Evolutionary conservation across 208 protist species (phyloP).

Genomic region (Trypanosoma caninum): DNA sequence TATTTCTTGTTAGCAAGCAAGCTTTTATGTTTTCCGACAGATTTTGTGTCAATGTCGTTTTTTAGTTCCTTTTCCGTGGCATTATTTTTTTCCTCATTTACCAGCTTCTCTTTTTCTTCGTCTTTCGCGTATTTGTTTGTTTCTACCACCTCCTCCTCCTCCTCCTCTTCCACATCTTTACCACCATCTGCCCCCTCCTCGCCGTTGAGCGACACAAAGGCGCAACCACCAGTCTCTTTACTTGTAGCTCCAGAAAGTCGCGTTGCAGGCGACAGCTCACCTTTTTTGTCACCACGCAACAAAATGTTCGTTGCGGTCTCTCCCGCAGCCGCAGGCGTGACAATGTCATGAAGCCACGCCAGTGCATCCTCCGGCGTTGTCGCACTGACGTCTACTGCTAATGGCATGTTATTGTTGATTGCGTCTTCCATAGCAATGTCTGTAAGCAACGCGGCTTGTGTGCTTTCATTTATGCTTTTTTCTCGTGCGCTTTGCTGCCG

Average conservation of each 20-base stretch:
- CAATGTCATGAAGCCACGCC: slow-evolving; percentile 81
- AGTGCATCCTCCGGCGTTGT: slow-evolving; percentile 49
- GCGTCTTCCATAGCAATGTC: slow-evolving; percentile 52
- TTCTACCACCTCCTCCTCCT: slow-evolving; percentile 19
- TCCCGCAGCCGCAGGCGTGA: slow-evolving; percentile 59
- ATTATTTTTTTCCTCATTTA: too few species aligned
- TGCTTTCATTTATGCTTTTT: slow-evolving; percentile 25
- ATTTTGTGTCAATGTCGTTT: too few species aligned
- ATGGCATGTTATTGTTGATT: slow-evolving; percentile 52
- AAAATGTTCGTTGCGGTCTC: neutral
- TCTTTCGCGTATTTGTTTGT: neutral
- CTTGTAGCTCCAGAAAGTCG: neutral
- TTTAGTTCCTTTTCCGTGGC: neutral
- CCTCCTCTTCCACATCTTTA: slow-evolving; percentile 23
- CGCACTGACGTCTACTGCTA: neutral
- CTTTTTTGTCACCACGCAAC: neutral
- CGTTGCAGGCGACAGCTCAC: too few species aligned
- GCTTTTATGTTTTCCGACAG: too few species aligned
- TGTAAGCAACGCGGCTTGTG: slow-evolving; percentile 28
- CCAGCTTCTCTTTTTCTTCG: neutral
- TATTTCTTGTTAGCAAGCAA: too few species aligned
- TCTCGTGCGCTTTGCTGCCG: neutral
- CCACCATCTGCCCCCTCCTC: slow-evolving; percentile 19
- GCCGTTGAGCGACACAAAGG: slow-evolving; percentile 7
- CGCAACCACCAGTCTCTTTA: neutral